Evolutionary conservation across 306 rosid genomes (phyloP), one percentile per base, ranked within the genome.

Genomic region (Mucuna pruriens): DNA sequence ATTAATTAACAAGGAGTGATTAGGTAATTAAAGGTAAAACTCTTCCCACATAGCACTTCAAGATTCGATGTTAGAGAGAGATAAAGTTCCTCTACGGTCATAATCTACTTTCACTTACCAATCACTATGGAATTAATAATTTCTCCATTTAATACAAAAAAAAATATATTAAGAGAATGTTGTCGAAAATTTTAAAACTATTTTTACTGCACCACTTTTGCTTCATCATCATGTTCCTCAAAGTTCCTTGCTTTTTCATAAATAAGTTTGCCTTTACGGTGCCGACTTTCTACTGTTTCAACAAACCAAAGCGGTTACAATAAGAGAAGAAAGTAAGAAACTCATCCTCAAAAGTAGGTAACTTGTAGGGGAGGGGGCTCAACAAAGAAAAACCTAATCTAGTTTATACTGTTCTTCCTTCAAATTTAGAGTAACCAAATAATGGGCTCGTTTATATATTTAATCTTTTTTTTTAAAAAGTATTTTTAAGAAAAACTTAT

Each of bases 241-340:
- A 62, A 31, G 22, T 15, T n/a, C 15, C 23, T 34, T 25, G 66
- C 34, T 22, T 62, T 62, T 62, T n/a, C 6, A 10, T 31, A 34
- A 16, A 16, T 25, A 34, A n/a, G 15, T 8, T 19, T 12, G 7
- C 31, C 17, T 20, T 74, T 38, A 19, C 22, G 20, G 67, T 36
- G 78, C 52, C 78, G 52, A 54, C 78, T 54, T 20, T 74, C 36
- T 54, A 55, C 66, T 52, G 78, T 74, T 55, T 74, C 78, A 74
- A 54, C 68, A 38, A 36, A 52, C 51, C 79, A 74, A 20, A 22
- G 13, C 23, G 52, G 9, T 13, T 54, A 51, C 64, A 52, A 34
- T 19, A 29, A 29, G 42, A 13, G 40, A 62, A 9, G 20, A 62
- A 62, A 1, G n/a, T n/a, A n/a, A n/a, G n/a, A n/a, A n/a, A n/a